Base-by-base conservation (phyloP, 2,329 filamentous ascomycete species). In the Chaetomiaceae sp. region DNA sequence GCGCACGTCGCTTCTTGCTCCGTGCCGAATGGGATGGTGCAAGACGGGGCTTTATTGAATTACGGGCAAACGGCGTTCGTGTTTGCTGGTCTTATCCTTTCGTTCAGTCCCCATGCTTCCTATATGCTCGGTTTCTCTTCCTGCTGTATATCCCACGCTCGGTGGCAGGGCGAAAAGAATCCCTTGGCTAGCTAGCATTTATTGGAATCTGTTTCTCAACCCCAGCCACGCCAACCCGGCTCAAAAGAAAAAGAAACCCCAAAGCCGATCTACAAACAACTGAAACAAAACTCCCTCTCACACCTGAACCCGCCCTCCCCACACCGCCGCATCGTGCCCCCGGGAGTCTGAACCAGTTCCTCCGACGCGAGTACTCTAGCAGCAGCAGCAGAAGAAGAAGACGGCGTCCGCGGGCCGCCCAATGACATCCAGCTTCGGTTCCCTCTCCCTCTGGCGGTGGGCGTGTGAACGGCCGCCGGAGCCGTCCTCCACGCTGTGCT, bases 231-330 rank as follows among this genome's bases (percentile, higher is more conserved):
- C n/a, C n/a, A n/a, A n/a, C n/a, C n/a, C n/a, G n/a, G n/a, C n/a
- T n/a, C n/a, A n/a, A n/a, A n/a, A n/a, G n/a, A n/a, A n/a, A n/a
- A n/a, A n/a, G n/a, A n/a, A 27, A 18, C 16, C 18, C 13, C 11
- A 41, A 25, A 16, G 16, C 23, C 16, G 5, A 8, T 10, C 58
- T 43, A 71, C 53, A 80, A 68, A 61, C 81, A 84, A 9, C 71
- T 73, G 59, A 85, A 82, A 66, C 82, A 85, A 67, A 84, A 84
- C 55, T 80, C 75, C 49, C 77, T 71, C 3, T 74, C 75, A 56
- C 81, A 85, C 14, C 67, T 69, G 62, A 78, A 84, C 11, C 77
- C 81, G 58, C 75, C 73, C 57, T 77, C 68, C 3, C 81, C 81
- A 54, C 82, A 85, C 13, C 70, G 70, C 47, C 76, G 69, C 58